phyloP scores from a whole-genome alignment of 1,284 basidiomycete genomes.

The Ustilago cynodontis region DNA sequence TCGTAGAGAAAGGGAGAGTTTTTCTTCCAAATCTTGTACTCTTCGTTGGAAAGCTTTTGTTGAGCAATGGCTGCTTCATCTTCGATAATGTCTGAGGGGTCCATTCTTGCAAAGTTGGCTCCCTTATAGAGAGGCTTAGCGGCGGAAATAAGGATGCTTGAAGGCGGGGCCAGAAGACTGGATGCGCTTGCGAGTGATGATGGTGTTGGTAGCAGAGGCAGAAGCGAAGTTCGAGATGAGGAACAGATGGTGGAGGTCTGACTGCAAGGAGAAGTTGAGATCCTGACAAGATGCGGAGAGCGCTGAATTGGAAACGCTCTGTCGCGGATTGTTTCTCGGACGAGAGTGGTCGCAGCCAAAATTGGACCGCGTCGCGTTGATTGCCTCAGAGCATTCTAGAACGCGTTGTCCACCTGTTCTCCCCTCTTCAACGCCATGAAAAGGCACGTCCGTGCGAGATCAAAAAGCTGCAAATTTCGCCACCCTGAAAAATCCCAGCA shows the following conservation, averaged over 20 bases:
- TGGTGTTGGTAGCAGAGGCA: background rate
- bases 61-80: slow-evolving; percentile 62
- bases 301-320: too few species aligned
- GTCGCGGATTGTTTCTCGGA: background rate
- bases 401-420: background rate
- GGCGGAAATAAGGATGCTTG: too few species aligned
- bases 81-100: slow-evolving; percentile 56
- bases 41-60: slow-evolving; percentile 66
- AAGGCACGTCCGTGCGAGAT: slow-evolving; percentile 10
- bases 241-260: background rate
- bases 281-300: too few species aligned
- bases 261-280: background rate
- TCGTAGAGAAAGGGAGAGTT: slow-evolving; percentile 86
- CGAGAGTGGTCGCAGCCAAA: background rate
- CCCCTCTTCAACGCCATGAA: background rate
- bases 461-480: slow-evolving; percentile 15
- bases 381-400: background rate
- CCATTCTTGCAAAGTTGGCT: slow-evolving; percentile 29
- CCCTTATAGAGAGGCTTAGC: background rate
- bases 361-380: slow-evolving; percentile 13
- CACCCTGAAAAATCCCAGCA: slow-evolving; percentile 11
- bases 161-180: too few species aligned
- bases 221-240: background rate
- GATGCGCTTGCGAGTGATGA: too few species aligned
- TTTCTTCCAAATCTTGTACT: slow-evolving; percentile 70